These are phyloP conservation scores for Fusarium verrucosum DNA, from an alignment of 2,329 filamentous ascomycete genomes.

Conservation along the genomic window DNA sequence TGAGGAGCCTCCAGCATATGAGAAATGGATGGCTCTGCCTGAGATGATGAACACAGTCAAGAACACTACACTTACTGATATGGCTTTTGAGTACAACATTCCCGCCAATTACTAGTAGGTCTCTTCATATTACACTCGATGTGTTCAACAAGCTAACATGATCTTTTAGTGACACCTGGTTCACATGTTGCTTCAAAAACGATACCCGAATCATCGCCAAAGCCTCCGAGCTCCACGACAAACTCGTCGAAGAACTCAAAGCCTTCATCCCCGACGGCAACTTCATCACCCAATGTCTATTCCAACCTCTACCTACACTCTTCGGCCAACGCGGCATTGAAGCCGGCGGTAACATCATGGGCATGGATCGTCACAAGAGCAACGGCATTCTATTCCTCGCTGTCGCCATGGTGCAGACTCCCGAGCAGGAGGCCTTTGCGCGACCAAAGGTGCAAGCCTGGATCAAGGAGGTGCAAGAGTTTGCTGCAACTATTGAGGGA, in stretches of 20 bases:
- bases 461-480: constrained; percentile 9
- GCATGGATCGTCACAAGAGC: constrained; percentile 19
- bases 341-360: constrained; percentile 30
- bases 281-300: constrained; percentile 27
- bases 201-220: constrained; percentile 22
- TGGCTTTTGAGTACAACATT: constrained; percentile 32
- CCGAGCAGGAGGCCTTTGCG: constrained; percentile 16
- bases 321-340: constrained; percentile 22
- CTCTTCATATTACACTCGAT: accelerated
- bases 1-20: constrained; percentile 20
- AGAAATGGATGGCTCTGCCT: constrained; percentile 32
- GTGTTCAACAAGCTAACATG: background rate
- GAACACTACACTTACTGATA: constrained; percentile 25
- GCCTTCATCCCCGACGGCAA: constrained; percentile 20
- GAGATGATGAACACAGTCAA: constrained; percentile 28
- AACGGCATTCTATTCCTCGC: constrained; percentile 26
- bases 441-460: constrained; percentile 13
- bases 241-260: constrained; percentile 24
- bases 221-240: constrained; percentile 19
- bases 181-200: constrained; percentile 29
- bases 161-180: constrained; percentile 14
- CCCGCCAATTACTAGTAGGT: constrained; percentile 27
- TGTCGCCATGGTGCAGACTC: constrained; percentile 11
- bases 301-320: constrained; percentile 18
- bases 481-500: constrained; percentile 21